Evolutionary conservation across 2,329 filamentous ascomycete genomes (phyloP), one percentile per base, ranked within the genome.

Genomic region (Lecanicillium sp.): DNA sequence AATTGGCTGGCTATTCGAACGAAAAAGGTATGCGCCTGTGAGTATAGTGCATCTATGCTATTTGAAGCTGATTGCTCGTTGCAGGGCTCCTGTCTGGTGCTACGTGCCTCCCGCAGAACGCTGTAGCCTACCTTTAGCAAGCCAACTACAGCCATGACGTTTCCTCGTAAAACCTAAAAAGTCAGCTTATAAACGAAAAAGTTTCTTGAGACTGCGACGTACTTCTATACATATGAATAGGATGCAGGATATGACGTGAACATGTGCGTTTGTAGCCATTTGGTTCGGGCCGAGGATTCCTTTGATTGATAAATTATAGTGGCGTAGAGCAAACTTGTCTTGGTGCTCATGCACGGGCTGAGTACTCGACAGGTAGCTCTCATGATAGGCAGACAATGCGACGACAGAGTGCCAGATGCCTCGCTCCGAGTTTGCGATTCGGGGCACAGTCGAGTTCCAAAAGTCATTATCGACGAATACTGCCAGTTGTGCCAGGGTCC

Each of bases 171-270:
- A 4, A 30, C 39, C 41, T 43, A 25, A 6, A 25, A 6, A 25
- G 22, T 25, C 11, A 25, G 17, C 13, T 1, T 2, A 12, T 14
- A 5, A n/a, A 20, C 11, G 12, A 17, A 16, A 9, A 13, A 12
- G 15, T 33, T 13, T 5, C 12, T 16, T 9, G 11, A 13, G 30
- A 5, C 4, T 7, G 3, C 8, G n/a, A 3, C 11, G 3, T 30
- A 40, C 41, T 37, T 43, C 41, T 32, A 43, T 36, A 37, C 36
- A 43, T 16, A 43, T 43, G 33, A 39, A 43, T 3, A 43, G 28
- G 9, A 43, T 39, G 25, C 41, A 43, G 2, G 41, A 43, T 5
- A 33, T 37, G 2, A 43, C 30, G 18, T 43, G 41, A n/a, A 39
- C 29, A 5, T 43, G 36, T 3, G 41, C 41, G 11, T 36, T 36